Base-by-base conservation (phyloP, 495 filamentous ascomycete genomes). In the Penicillium silybi region DNA sequence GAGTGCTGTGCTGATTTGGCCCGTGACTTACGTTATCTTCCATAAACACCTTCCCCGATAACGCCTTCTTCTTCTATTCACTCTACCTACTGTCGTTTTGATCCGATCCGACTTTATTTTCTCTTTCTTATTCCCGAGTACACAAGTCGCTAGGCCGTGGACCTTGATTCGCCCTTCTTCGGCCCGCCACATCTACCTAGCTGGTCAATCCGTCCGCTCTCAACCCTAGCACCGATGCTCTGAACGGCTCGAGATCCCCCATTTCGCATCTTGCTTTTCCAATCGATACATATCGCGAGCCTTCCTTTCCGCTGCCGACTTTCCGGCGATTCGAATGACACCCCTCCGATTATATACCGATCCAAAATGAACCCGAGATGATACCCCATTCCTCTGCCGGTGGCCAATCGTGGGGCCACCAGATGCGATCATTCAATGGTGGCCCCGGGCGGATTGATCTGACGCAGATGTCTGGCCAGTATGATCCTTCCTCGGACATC, bases 331-430 rank as follows among this genome's bases (percentile, higher is more conserved):
- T 50, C 34, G 44, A 38, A 57, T 44, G 44, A 49, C 40, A 52
- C 47, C 46, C 44, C 35, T 48, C 54, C 26, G 20, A 52, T 54
- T 49, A 61, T 39, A 16, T 10, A n/a, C 52, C 44, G 41, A 55
- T 58, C 65, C 68, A 72, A 58, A 66, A 77, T 77, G 73, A 69
- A 54, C 60, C 65, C 65, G 68, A 67, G 61, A 77, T 77, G 73
- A 77, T 72, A 58, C 69, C 72, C 46, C 69, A 74, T 67, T 62
- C 73, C 50, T 75, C 72, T 59, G 69, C 67, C 59, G 71, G 70
- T 64, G 67, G 68, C 64, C 73, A 74, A 64, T 54, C 66, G 41
- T 73, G 69, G 72, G 68, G 68, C 40, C 66, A 69, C 48, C 64
- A 67, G 46, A 59, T 68, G 59, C 70, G 69, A 49, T 52, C 67